These are phyloP conservation scores for Naganishia albida DNA, from an alignment of 1,284 basidiomycete species.

Conservation along the genomic window DNA sequence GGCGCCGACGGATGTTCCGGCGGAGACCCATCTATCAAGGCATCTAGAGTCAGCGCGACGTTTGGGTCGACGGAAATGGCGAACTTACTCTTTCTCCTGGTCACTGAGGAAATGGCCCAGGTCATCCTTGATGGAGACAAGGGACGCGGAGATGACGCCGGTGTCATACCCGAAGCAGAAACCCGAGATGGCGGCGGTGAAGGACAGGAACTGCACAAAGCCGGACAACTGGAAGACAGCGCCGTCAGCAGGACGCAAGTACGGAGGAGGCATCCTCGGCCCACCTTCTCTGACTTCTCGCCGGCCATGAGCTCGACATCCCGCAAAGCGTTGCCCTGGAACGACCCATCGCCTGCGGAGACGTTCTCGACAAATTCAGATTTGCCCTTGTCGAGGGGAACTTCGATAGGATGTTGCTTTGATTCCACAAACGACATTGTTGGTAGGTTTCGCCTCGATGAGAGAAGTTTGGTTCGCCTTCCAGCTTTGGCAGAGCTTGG, in stretches of 20 bases:
- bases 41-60: background rate
- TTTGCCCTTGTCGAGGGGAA: background rate
- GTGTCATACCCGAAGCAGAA: constrained; percentile 49
- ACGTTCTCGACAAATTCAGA: constrained; percentile 11
- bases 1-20: constrained; percentile 72
- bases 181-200: constrained; percentile 43
- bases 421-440: background rate
- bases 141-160: constrained; percentile 57
- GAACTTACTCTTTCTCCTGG: constrained; percentile 65
- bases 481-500: too few species aligned
- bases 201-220: constrained; percentile 39
- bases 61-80: background rate
- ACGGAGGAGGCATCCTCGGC: background rate
- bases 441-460: too few species aligned
- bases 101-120: constrained; percentile 65
- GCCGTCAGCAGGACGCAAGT: too few species aligned
- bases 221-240: constrained; percentile 35
- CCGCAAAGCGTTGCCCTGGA: background rate
- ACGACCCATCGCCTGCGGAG: background rate
- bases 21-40: constrained; percentile 62
- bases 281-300: constrained; percentile 41
- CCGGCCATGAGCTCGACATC: constrained; percentile 37
- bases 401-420: constrained; percentile 7
- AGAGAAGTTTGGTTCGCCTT: too few species aligned
- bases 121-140: constrained; percentile 70